Conservation (phyloP, 2,329 filamentous ascomycete species). For the Clathrospora elynae region DNA sequence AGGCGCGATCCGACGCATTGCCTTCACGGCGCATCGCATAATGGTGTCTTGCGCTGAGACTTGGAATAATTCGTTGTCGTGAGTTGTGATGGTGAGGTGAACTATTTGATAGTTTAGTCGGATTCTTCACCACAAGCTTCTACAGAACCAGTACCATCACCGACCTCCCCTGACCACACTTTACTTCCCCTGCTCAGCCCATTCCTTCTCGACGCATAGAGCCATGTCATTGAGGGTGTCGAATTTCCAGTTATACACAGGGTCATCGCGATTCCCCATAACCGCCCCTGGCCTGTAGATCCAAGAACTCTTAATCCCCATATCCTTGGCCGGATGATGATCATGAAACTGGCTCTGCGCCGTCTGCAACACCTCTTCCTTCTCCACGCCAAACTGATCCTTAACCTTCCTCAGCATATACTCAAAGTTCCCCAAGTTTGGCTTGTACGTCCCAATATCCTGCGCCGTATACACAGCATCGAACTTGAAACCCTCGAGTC, state of each 20-base stretch:
- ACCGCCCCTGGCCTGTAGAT: constrained; percentile 61
- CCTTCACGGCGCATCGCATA: no score
- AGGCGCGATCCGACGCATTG: no score
- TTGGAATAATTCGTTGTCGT: no score
- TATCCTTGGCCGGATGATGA: constrained; percentile 66
- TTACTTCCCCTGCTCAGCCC: constrained; percentile 18
- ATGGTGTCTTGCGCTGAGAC: no score
- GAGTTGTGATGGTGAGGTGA: no score
- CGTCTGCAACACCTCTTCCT: constrained; percentile 66
- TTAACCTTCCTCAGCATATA: constrained; percentile 64
- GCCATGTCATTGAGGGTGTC: constrained; percentile 65
- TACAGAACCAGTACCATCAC: neutral
- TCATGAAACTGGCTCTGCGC: constrained; percentile 71
- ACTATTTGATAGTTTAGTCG: no score
- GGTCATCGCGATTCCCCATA: constrained; percentile 54
- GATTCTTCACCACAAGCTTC: no score
- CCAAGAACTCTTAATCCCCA: constrained; percentile 68
- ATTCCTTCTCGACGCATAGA: constrained; percentile 55
- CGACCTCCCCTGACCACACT: neutral
- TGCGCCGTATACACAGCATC: constrained; percentile 72
- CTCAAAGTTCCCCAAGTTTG: constrained; percentile 66
- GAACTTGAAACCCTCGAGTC: constrained; percentile 61
- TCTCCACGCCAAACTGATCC: constrained; percentile 61
- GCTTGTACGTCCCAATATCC: constrained; percentile 75
- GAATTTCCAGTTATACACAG: constrained; percentile 59